Base-by-base conservation (phyloP, 1,139 yeast species). In the Candida labiduridarum region DNA sequence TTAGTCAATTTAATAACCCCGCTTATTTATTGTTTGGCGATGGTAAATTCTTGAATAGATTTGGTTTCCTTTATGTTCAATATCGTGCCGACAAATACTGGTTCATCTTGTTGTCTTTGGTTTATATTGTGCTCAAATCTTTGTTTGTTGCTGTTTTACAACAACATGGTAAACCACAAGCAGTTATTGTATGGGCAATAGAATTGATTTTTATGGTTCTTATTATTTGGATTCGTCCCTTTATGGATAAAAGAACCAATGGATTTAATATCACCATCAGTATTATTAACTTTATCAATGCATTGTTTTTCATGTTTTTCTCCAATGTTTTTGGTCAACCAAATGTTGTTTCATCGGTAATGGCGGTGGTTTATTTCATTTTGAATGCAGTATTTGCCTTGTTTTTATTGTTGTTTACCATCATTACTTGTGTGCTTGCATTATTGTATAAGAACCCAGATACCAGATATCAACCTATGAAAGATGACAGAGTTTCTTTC, bases 401-500 rank as follows among this genome's bases (percentile, higher is more conserved):
- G 57, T 82, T 89, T 62, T 77, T 94, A 62, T 76, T 94, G 63
- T 76, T 94, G 49, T 85, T 91, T 78, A 89, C 96, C 49, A 85
- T 92, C 58, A 83, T 91, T 44, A 89, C 96, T 4, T 91, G 97
- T 72, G 77, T 86, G 10, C 77, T 90, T 67, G 97, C 97, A 0
- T 70, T 92, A 59, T 62, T 92, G 34, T 87, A 89, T 68, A 90
- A 87, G 75, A 91, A 94, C 67, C 99, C 99, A 50, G 99, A 94
- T 69, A 85, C 95, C 14, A 81, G 97, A 60, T 94, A 94, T 73
- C 95, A 91, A 75, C 97, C 97, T 59, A 89, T 94, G 90, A 87
- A 88, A 61, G 99, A 94, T 67, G 99, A 94, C 65, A 84, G 99
- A 68, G 95, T 89, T 50, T 89, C 97, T 19, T 94, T 94, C 69